A percentile compares a stretch with the other conserved stretches of the same genome.
phyloP scores from a whole-genome alignment of 2,329 filamentous ascomycete species.

The Stylonectria norvegica region DNA sequence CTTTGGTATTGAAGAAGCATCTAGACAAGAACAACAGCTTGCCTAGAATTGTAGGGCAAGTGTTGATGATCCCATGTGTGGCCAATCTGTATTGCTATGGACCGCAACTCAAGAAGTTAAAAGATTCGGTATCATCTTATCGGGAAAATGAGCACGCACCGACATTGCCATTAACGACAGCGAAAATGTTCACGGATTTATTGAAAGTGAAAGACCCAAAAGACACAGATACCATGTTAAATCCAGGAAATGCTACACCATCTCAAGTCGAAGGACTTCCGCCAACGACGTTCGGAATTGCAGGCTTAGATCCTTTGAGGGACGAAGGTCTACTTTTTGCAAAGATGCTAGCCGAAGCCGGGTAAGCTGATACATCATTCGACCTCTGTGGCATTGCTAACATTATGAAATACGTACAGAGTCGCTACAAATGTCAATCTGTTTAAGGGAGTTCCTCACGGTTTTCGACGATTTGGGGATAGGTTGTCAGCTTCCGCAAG shows the following conservation, averaged over 20 bases:
- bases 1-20: constrained; percentile 36
- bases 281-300: constrained; percentile 42
- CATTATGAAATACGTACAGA: constrained; percentile 28
- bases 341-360: constrained; percentile 41
- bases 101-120: constrained; percentile 33
- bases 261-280: constrained; percentile 41
- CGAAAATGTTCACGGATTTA: constrained; percentile 23
- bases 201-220: constrained; percentile 24
- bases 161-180: constrained; percentile 38
- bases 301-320: constrained; percentile 46
- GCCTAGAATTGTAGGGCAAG: constrained; percentile 44
- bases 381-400: not conserved
- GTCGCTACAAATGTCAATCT: constrained; percentile 47
- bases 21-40: constrained; percentile 22
- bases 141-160: constrained; percentile 47
- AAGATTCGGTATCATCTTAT: constrained; percentile 37
- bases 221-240: constrained; percentile 35
- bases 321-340: constrained; percentile 48
- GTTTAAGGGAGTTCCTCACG: constrained; percentile 53
- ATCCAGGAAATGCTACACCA: constrained; percentile 28
- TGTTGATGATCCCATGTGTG: constrained; percentile 48
- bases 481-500: constrained; percentile 34
- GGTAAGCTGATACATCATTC: constrained; percentile 31
- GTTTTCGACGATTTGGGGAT: constrained; percentile 40
- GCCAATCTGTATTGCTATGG: constrained; percentile 16